Evolutionary conservation across 108 stramenopile species (phyloP), one percentile per base, ranked within the genome.

Genomic region (Aurantiochytrium sp.): DNA sequence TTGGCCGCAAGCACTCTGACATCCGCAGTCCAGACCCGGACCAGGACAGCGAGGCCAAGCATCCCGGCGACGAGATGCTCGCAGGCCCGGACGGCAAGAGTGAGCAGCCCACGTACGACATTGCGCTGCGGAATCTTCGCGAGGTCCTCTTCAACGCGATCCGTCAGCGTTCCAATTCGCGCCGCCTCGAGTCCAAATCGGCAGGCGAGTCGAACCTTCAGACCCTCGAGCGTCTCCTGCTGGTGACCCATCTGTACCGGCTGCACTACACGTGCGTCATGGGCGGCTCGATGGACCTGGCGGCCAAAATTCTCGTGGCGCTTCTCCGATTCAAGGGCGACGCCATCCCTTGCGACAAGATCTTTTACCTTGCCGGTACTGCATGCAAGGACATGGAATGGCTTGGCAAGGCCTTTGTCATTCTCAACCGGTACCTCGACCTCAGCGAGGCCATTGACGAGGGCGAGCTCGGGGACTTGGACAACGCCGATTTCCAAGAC

Each of bases 381-480:
- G 68, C 90, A 17, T 88, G 81, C 86, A 81, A 86, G 24, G 90
- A 93, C 8, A 34, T 68, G n/a, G 92, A 90, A 27, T 53, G 92
- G 39, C 55, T 86, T 3, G 93, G 91, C 87, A 55, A 94, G 55
- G 94, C 94, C 6, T 95, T 94, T 54, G 90, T 94, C 45, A 90
- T 95, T 34, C 87, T 94, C 30, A 95, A 95, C 85, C 90, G 94
- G 3, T 94, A 94, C 91, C 88, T 95, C 1, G 94, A 95, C 50
- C 68, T 95, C 12, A 87, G 92, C 31, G 94, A 95, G 87, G 94
- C 94, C 32, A 93, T 94, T 50, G 94, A 95, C n/a, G 93, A 93
- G 86, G 90, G 85, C 3, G 91, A 92, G 85, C 37, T 90, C 24
- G 37, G 37, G 32, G 41, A 89, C 4, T 45, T 94, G 19, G 93